Base-by-base conservation (phyloP, 2,329 filamentous ascomycete species). In the Trichoderma hamatum region DNA sequence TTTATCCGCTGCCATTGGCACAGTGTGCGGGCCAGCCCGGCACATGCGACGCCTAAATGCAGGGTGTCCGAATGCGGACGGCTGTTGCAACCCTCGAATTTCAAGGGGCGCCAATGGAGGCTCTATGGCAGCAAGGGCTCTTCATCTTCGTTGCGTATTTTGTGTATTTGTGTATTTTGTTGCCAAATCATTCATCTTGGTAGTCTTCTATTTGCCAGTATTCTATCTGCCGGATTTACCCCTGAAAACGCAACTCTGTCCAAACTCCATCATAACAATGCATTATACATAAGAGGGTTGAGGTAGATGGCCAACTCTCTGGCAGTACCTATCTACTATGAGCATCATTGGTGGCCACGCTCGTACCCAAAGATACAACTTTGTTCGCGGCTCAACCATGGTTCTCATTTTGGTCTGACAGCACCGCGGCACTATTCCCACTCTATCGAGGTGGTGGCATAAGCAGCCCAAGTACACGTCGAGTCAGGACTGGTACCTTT, bases 51-150 rank as follows among this genome's bases (percentile, higher is more conserved):
- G 24, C n/a, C 43, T 19, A 49, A 46, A 34, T 63, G 60, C 60
- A 63, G 60, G 60, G 60, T 63, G 60, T 63, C 46, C 46, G 21
- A 28, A 63, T 39, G n/a, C 60, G 60, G 46, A 51, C 30, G 34
- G 46, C 30, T 54, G 26, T 54, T 63, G 60, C 46, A 63, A 63
- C 60, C 52, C 56, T 66, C 28, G 36, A 49, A 54, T 26, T 52
- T 36, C 43, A 49, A 24, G 43, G 46, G 43, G 30, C 30, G 30
- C 30, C 30, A 30, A 30, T n/a, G n/a, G n/a, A n/a, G n/a, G n/a
- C n/a, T n/a, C n/a, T n/a, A n/a, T n/a, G n/a, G n/a, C n/a, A 30
- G 30, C 4, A 30, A 30, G 30, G 30, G 46, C 21, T 13, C 5
- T 49, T 24, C 10, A 6, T 2, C 16, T 24, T 5, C 7, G 11